These are phyloP conservation scores for Aquilaria yunnanensis DNA, from an alignment of 345 rosid genomes.

Conservation along the genomic window DNA sequence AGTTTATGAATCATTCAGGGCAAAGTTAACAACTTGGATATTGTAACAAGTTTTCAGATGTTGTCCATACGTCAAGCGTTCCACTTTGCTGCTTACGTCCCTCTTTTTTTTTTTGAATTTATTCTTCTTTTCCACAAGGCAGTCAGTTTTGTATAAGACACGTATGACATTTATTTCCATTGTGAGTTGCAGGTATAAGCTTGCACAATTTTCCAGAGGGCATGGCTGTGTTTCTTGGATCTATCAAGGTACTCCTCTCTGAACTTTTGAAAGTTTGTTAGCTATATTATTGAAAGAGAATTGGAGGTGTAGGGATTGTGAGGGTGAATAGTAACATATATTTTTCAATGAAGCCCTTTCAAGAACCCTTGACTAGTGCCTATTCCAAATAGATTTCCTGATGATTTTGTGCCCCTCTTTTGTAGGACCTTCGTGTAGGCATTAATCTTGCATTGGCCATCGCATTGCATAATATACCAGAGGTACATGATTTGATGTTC, in stretches of 20 bases:
- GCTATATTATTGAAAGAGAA: too few species aligned
- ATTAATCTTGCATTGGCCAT: slow-evolving; percentile 93
- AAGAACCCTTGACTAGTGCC: too few species aligned
- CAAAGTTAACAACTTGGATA: too few species aligned
- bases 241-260: slow-evolving; percentile 63
- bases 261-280: not conserved
- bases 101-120: not conserved
- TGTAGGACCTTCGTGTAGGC: slow-evolving; percentile 92
- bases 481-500: slow-evolving; percentile 46
- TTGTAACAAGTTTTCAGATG: too few species aligned
- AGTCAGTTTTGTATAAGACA: slow-evolving; percentile 2
- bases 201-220: slow-evolving; percentile 99
- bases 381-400: slow-evolving; percentile 10
- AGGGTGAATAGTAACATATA: not conserved
- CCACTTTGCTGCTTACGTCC: not conserved
- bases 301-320: not conserved
- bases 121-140: not conserved
- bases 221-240: slow-evolving; percentile 98
- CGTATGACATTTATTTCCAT: slow-evolving; percentile 11
- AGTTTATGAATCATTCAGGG: too few species aligned
- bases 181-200: slow-evolving; percentile 70
- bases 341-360: too few species aligned
- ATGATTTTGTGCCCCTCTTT: slow-evolving; percentile 13
- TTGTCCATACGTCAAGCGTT: too few species aligned
- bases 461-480: slow-evolving; percentile 97